Conservation (phyloP, 202 grass and related monocot species). For the Dendrocalamus latiflorus region DNA sequence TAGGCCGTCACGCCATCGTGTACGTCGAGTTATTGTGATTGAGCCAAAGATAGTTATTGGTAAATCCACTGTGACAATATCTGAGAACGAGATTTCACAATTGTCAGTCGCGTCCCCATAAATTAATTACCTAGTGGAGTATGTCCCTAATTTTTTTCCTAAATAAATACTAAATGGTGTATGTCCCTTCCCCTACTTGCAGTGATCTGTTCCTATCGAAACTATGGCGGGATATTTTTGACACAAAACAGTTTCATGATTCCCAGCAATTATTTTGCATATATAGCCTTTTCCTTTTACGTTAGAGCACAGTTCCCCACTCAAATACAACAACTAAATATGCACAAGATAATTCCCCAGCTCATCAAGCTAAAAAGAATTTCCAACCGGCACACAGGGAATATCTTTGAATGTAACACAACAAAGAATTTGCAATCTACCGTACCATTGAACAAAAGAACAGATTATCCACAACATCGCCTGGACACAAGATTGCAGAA, state of each 20-base stretch:
- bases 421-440: not conserved
- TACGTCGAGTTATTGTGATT: not conserved
- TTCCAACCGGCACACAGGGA: not conserved
- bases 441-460: not conserved
- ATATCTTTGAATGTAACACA: not conserved
- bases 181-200: not conserved
- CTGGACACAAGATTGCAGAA: not conserved
- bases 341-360: not conserved
- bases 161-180: not conserved
- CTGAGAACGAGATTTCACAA: no score
- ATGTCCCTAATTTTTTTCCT: not conserved
- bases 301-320: not conserved
- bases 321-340: not conserved
- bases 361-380: not conserved
- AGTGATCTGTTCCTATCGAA: not conserved
- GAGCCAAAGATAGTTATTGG: not conserved
- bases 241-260: not conserved
- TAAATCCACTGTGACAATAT: not conserved
- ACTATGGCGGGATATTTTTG: not conserved
- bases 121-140: not conserved
- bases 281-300: not conserved
- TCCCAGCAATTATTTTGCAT: not conserved
- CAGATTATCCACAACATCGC: not conserved
- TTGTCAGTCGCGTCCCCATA: not conserved
- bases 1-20: constrained; percentile 8